Evolutionary conservation across 768 basidiomycete species (phyloP).

Genomic region (Lentinula aciculospora): DNA sequence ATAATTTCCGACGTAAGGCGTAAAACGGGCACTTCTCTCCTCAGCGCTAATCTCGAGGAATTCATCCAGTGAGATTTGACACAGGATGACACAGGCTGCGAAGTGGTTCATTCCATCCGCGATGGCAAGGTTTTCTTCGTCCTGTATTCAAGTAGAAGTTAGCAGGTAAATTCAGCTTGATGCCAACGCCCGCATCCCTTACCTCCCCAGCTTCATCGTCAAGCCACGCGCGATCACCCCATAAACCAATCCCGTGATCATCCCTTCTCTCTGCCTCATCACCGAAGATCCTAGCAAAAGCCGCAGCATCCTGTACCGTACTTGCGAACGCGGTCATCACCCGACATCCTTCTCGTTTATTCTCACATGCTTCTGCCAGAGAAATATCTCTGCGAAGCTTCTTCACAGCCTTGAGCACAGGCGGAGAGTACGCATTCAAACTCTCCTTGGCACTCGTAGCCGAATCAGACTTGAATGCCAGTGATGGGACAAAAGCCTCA

Average conservation of each 20-base stretch:
- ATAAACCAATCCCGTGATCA: conserved; percentile 36
- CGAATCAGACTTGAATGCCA: conserved; percentile 24
- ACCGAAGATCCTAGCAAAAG: conserved; percentile 50
- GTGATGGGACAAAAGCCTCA: conserved; percentile 55
- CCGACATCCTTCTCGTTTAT: conserved; percentile 35
- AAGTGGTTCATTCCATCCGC: conserved; percentile 43
- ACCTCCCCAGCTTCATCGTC: conserved; percentile 49
- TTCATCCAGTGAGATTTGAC: conserved; percentile 29
- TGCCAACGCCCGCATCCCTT: conserved; percentile 27
- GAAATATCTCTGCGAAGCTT: conserved; percentile 58
- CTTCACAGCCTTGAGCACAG: conserved; percentile 64
- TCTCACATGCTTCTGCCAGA: conserved; percentile 55
- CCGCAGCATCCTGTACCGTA: conserved; percentile 51
- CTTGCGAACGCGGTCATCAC: conserved; percentile 61
- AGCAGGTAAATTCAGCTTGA: conserved; percentile 1
- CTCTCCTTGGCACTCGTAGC: conserved; percentile 5
- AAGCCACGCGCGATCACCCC: conserved; percentile 63
- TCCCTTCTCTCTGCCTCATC: conserved; percentile 47
- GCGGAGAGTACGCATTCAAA: conserved; percentile 54
- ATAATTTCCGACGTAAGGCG: conserved; percentile 27
- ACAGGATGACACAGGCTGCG: conserved; percentile 40
- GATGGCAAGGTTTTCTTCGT: conserved; percentile 51
- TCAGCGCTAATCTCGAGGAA: conserved; percentile 34
- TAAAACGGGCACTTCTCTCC: conserved; percentile 27
- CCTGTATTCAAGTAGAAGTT: conserved; percentile 28